These are phyloP conservation scores for Phytophthora chlamydospora DNA, from an alignment of 352 stramenopile species.

Conservation along the genomic window DNA sequence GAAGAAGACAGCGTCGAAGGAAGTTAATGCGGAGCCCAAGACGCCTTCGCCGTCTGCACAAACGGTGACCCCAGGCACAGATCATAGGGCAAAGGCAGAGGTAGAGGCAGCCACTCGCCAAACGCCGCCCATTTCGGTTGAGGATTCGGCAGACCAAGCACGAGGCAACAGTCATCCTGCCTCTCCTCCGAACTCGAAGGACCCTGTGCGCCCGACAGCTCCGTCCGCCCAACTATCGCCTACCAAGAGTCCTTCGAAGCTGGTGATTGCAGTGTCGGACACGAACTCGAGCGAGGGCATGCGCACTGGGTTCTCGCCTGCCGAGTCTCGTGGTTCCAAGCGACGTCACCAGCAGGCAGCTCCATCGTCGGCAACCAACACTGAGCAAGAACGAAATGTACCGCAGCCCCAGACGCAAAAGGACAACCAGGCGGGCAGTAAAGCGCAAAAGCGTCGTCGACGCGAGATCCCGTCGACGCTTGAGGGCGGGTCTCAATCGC, in stretches of 20 bases:
- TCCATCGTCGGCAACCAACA: neutral
- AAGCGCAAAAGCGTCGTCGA: constrained; percentile 24
- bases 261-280: constrained; percentile 19
- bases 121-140: neutral
- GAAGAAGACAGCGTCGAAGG: constrained; percentile 2
- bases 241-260: constrained; percentile 21
- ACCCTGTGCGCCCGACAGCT: constrained; percentile 4
- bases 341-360: constrained; percentile 8
- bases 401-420: constrained; percentile 4
- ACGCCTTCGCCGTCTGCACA: constrained; percentile 20
- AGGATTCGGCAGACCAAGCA: neutral
- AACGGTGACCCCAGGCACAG: constrained; percentile 19
- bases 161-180: neutral
- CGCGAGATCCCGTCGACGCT: constrained; percentile 7
- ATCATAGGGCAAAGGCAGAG: constrained; percentile 8
- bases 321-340: constrained; percentile 20
- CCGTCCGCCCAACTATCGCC: constrained; percentile 6
- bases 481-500: constrained; percentile 20
- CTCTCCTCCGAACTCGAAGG: constrained; percentile 14
- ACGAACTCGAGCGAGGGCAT: neutral
- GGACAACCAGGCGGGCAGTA: neutral
- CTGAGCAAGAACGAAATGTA: constrained; percentile 5
- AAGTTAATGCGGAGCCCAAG: constrained; percentile 11
- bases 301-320: constrained; percentile 10
- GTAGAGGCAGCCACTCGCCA: neutral